Evolutionary conservation across 495 filamentous ascomycete species (phyloP), one percentile per base, ranked within the genome.

Genomic region (Penicillium parvum): DNA sequence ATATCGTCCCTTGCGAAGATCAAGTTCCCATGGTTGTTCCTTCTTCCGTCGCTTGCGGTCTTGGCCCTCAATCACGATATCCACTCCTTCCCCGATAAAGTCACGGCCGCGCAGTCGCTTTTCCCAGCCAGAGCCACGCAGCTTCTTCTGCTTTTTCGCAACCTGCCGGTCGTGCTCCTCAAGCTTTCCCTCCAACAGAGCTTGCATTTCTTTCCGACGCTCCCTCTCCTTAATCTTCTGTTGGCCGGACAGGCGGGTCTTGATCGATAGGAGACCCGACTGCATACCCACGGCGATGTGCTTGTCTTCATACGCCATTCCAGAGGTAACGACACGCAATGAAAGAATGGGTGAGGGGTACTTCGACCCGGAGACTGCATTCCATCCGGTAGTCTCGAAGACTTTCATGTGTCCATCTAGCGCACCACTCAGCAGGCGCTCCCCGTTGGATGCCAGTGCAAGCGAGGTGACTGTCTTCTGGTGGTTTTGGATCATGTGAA

Each of bases 361-460:
- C 63, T 96, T 97, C 37, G 85, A 82, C 25, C 88, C 90, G 19
- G 86, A 81, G 3, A 96, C 89, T 4, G 97, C 82, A 57, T 95
- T 91, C 94, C 94, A 99, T 19, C 74, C 78, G 0, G 79, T 78
- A 1, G 90, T 92, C 65, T 97, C 91, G 49, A 91, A 96, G 26
- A 97, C 77, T 69, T 99, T 99, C 64, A 99, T 77, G 59, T 96
- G 92, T 10, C 94, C 94, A 63, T 99, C 92, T 22, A 99, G 71
- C 11, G 81, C 85, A 61, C 88, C 94, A 58, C 79, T 87, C 45
- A 99, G 76, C 34, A 99, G 72, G 32, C 94, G 77, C 35, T 80
- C 79, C 12, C 83, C 80, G 50, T 86, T 82, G 20, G 85, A 87
- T 0, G 89, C 92, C n/a, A 82, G 60, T 11, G 73, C 72, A 23